Percentiles rank a stretch among this genome's conserved stretches.
Evolutionary conservation across 139 green algal genomes (phyloP).

Genomic region (Tetraselmis striata): DNA sequence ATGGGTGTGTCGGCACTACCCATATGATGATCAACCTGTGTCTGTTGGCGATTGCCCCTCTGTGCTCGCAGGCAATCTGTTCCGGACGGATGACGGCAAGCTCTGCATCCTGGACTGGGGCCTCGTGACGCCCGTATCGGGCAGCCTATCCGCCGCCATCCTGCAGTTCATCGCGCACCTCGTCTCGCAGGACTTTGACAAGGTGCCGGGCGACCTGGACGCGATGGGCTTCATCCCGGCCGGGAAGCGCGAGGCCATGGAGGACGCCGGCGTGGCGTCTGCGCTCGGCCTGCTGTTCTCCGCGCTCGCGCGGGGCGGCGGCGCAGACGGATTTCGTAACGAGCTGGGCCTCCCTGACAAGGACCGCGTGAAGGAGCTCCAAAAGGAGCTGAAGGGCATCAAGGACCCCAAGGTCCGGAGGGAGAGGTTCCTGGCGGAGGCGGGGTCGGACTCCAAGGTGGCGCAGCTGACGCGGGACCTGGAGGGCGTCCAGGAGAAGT

Average conservation of each 20-base stretch:
- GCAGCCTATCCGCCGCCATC: conserved; percentile 15
- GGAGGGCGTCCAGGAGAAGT: conserved; percentile 22
- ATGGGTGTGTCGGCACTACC: too few species aligned
- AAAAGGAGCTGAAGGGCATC: conserved; percentile 21
- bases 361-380: conserved; percentile 23
- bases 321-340: conserved; percentile 20
- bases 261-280: conserved; percentile 16
- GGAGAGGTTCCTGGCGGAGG: conserved; percentile 23
- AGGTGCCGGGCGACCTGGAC: conserved; percentile 19
- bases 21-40: too few species aligned
- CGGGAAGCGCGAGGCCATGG: conserved; percentile 22
- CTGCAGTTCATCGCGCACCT: conserved; percentile 34
- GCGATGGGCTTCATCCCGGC: conserved; percentile 31
- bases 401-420: conserved; percentile 21
- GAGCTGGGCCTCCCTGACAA: conserved; percentile 20
- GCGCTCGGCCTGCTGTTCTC: conserved; percentile 23
- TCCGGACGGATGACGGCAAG: conserved; percentile 22
- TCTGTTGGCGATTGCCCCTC: too few species aligned
- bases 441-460: conserved; percentile 7
- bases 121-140: conserved; percentile 21
- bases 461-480: conserved; percentile 21
- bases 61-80: too few species aligned
- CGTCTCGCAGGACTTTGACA: conserved; percentile 20
- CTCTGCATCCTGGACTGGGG: conserved; percentile 39
- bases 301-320: conserved; percentile 18